Evolutionary conservation across 1,284 basidiomycete species (phyloP), one percentile per base, ranked within the genome.

Genomic region (Cutaneotrichosporon mucoides): DNA sequence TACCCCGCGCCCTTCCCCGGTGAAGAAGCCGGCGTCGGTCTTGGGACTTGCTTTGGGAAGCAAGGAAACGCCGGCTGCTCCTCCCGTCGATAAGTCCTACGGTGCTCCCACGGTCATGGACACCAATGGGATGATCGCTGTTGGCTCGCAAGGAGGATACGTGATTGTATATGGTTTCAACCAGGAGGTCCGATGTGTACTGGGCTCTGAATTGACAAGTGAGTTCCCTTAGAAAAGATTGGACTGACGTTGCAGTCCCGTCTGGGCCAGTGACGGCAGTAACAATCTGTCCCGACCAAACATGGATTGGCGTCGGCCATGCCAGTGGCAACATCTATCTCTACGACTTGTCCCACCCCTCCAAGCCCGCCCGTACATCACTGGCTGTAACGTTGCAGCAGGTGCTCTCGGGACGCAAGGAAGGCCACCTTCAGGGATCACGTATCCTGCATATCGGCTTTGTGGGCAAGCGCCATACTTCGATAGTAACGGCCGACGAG

Each of bases 381-480:
- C 65, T 66, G 2, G 67, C 73, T 2, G 61, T 76, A 4, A 56
- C 73, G 2, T 64, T 71, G 11, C 54, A 10, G 80, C 85, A 68
- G 79, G 76, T 46, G 83, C 87, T 83, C 6, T 85, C 90, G 1
- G 96, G 96, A 8, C 82, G 89, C 41, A 89, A 92, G 69, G 96
- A 99, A 78, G 96, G 96, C 0, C 96, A 99, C 73, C 79, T 99
- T 7, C 75, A 82, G 15, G 89, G 89, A n/a, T 88, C 89, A 2
- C 83, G 85, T n/a, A 93, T 99, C 52, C 81, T 90, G 59, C 89
- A 84, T 67, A 80, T 99, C 47, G 88, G 86, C 10, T 99, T 99
- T 70, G 85, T 99, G n/a, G 92, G 92, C 6, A 86, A 87, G 13
- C 84, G 95, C 42, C 95, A 97, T 72, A 99, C 96, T 1, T 93